Percentiles rank a stretch among this genome's conserved stretches.
Conservation (phyloP, 2,329 filamentous ascomycete species). For the Plenodomus tracheiphilus region DNA sequence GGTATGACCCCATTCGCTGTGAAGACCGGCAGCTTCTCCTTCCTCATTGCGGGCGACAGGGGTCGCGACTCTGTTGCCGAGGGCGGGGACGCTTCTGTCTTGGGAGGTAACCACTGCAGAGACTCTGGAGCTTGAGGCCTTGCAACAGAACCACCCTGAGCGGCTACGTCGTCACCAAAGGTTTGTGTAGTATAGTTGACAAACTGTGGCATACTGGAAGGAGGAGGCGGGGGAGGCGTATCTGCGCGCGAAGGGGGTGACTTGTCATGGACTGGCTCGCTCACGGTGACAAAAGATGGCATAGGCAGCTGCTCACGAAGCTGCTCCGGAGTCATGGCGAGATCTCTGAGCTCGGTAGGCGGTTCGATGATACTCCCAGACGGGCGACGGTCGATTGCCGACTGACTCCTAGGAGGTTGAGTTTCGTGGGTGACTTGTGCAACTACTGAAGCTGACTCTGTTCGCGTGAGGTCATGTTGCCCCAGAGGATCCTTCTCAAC, state of each 20-base stretch:
- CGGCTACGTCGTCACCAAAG: constrained; percentile 13
- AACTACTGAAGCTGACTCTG: constrained; percentile 11
- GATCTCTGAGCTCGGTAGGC: constrained; percentile 34
- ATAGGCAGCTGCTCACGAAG: constrained; percentile 42
- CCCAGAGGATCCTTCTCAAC: constrained; percentile 26
- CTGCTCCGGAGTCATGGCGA: constrained; percentile 40
- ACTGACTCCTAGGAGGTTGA: neutral
- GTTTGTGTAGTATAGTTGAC: constrained; percentile 34
- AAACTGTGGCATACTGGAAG: constrained; percentile 36
- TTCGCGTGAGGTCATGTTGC: constrained; percentile 33
- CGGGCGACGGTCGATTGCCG: constrained; percentile 16
- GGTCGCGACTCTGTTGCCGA: constrained; percentile 12
- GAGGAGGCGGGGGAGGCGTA: constrained; percentile 44
- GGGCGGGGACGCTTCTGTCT: constrained; percentile 21
- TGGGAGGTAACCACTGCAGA: constrained; percentile 40
- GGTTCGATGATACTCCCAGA: constrained; percentile 27
- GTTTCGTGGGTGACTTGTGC: constrained; percentile 4
- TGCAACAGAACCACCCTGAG: neutral
- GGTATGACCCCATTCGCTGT: constrained; percentile 46
- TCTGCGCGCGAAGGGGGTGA: constrained; percentile 40
- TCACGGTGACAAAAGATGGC: constrained; percentile 32
- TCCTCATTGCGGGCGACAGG: constrained; percentile 40
- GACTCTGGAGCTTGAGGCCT: constrained; percentile 16
- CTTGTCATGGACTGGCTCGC: constrained; percentile 20
- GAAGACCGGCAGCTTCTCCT: constrained; percentile 54